These are phyloP conservation scores for Coemansia sp. DNA, from an alignment of 192 early-diverging fungal species.

Conservation along the genomic window DNA sequence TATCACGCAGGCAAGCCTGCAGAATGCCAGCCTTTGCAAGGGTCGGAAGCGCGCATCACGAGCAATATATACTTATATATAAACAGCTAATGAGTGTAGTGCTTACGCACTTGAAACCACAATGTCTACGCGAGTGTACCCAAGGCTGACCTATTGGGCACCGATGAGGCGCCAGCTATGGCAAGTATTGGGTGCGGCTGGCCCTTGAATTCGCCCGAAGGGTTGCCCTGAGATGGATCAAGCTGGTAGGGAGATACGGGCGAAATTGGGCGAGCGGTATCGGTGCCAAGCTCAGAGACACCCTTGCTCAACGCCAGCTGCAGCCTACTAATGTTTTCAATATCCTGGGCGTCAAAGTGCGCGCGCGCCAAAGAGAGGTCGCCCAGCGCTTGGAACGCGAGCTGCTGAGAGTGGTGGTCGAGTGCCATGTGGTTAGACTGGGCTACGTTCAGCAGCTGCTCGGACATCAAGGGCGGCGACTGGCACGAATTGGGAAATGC, in stretches of 20 bases:
- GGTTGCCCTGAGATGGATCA: slow-evolving; percentile 36
- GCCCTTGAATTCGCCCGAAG: slow-evolving; percentile 40
- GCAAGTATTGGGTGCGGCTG: slow-evolving; percentile 9
- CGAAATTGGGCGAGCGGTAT: slow-evolving; percentile 35
- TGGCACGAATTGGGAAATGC: slow-evolving; percentile 30
- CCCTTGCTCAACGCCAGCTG: slow-evolving; percentile 45
- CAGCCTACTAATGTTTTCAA: slow-evolving; percentile 38
- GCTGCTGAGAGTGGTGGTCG: slow-evolving; percentile 28
- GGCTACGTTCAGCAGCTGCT: slow-evolving; percentile 37
- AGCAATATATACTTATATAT: background rate
- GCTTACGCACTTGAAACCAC: background rate
- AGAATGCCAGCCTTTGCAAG: background rate
- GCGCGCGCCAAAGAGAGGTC: slow-evolving; percentile 36
- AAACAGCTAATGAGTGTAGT: background rate
- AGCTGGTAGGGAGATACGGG: slow-evolving; percentile 54
- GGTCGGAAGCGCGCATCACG: background rate
- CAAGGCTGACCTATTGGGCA: slow-evolving; percentile 5
- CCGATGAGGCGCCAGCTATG: slow-evolving; percentile 4
- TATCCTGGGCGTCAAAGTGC: slow-evolving; percentile 33
- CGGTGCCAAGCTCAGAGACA: slow-evolving; percentile 10
- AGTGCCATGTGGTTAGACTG: slow-evolving; percentile 24
- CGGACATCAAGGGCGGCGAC: slow-evolving; percentile 26
- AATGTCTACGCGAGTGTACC: slow-evolving; percentile 9
- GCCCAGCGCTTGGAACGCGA: slow-evolving; percentile 32
- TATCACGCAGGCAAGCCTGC: background rate